Evolutionary conservation across 345 rosid species (phyloP).

Genomic region (Lagerstroemia speciosa): DNA sequence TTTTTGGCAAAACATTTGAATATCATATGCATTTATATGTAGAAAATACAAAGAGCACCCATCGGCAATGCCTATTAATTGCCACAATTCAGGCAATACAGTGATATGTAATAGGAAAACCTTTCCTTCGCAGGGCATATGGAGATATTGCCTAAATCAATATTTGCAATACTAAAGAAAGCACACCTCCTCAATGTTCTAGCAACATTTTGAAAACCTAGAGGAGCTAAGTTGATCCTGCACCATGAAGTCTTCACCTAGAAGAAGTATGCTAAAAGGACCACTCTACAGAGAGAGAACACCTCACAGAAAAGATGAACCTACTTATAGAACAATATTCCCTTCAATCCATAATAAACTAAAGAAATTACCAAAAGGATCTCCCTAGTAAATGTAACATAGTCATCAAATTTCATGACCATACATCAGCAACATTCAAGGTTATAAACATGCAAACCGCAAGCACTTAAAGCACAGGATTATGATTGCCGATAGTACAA

Average conservation of each 20-base stretch:
- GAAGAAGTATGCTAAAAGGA: background rate
- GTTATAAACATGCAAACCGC: background rate
- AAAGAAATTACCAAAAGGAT: background rate
- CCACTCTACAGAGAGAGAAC: background rate
- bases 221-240: background rate
- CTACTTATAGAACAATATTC: background rate
- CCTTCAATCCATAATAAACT: background rate
- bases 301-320: background rate
- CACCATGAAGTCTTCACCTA: background rate
- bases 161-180: background rate
- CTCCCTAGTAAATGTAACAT: background rate
- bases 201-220: too few relatives aligned
- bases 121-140: background rate
- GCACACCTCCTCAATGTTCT: background rate
- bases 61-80: background rate
- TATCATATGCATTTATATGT: background rate
- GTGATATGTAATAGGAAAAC: background rate
- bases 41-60: background rate
- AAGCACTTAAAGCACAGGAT: background rate
- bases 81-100: background rate
- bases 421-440: background rate
- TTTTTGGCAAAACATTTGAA: too few relatives aligned
- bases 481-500: background rate
- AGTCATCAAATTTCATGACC: background rate
- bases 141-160: too few relatives aligned